These are phyloP conservation scores for Talaromyces liani DNA, from an alignment of 495 filamentous ascomycete genomes.

Conservation along the genomic window DNA sequence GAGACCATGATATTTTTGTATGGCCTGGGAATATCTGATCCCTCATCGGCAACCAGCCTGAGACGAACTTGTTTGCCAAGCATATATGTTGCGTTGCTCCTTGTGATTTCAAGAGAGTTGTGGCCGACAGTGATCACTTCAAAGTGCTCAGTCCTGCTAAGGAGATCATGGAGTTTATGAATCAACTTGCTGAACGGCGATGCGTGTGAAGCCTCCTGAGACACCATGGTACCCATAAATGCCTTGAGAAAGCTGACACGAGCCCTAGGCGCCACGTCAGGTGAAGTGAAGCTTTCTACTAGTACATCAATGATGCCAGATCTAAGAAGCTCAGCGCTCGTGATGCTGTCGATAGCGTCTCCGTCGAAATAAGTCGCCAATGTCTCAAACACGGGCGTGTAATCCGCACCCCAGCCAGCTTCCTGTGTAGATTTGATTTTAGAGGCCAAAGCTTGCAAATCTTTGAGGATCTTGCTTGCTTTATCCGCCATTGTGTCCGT, in stretches of 20 bases:
- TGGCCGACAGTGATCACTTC: slow-evolving; percentile 94
- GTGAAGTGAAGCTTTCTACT: slow-evolving; percentile 64
- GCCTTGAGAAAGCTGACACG: slow-evolving; percentile 82
- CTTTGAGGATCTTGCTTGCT: slow-evolving; percentile 64
- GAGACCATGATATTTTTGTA: slow-evolving; percentile 95
- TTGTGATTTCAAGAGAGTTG: slow-evolving; percentile 83
- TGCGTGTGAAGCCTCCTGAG: slow-evolving; percentile 52
- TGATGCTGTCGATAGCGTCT: slow-evolving; percentile 83
- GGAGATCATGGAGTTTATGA: slow-evolving; percentile 88
- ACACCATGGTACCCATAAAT: slow-evolving; percentile 77
- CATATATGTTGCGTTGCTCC: slow-evolving; percentile 91
- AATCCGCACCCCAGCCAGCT: slow-evolving; percentile 38
- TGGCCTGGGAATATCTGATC: slow-evolving; percentile 73
- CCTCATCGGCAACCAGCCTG: slow-evolving; percentile 82
- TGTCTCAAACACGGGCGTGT: slow-evolving; percentile 60
- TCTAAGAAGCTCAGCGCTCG: slow-evolving; percentile 89
- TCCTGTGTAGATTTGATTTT: slow-evolving; percentile 66
- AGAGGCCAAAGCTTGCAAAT: slow-evolving; percentile 61
- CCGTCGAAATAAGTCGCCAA: slow-evolving; percentile 85
- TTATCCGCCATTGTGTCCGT: slow-evolving; percentile 64
- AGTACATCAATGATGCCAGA: slow-evolving; percentile 82
- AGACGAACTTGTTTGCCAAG: slow-evolving; percentile 91
- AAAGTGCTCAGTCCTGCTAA: slow-evolving; percentile 96
- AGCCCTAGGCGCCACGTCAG: slow-evolving; percentile 42
- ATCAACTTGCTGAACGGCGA: slow-evolving; percentile 86